Conservation (phyloP, 768 basidiomycete species). For the Suillus hirtellus region DNA sequence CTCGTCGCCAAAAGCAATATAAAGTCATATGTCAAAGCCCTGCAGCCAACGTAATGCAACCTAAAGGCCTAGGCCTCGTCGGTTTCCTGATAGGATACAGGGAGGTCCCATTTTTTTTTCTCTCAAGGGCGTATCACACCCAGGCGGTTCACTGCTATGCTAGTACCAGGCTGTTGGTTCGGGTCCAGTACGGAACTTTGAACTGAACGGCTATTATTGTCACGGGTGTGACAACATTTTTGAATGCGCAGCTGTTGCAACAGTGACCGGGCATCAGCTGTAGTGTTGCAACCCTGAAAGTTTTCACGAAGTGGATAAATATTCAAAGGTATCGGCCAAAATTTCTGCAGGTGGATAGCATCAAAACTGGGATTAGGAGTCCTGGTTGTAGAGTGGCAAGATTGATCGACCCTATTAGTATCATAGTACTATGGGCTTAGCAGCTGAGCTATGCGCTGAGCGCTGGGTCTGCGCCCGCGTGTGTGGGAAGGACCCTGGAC, state of each 20-base stretch:
- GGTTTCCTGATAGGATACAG: no score
- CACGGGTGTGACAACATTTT: neutral
- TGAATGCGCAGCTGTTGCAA: constrained; percentile 1
- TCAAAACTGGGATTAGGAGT: neutral
- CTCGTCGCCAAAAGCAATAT: no score
- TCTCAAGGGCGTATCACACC: no score
- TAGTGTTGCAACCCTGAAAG: constrained; percentile 2
- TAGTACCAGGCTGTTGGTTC: neutral
- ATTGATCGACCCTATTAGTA: no score
- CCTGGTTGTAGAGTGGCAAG: neutral
- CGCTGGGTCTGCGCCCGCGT: neutral
- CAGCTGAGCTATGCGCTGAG: no score
- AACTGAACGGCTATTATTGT: neutral
- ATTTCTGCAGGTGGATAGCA: neutral
- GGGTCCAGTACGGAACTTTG: neutral
- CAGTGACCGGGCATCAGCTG: neutral
- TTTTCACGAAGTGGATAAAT: constrained; percentile 4
- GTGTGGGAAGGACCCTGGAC: neutral
- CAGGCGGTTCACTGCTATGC: no score
- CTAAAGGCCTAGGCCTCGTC: no score
- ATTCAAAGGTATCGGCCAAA: neutral
- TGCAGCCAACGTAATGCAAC: no score
- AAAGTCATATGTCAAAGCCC: no score
- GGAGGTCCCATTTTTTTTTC: no score
- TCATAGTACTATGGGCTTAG: no score